A percentile compares a stretch with the other conserved stretches of the same genome.
phyloP scores from a whole-genome alignment of 2,329 filamentous ascomycete species.

The Reticulascus tulasneorum region DNA sequence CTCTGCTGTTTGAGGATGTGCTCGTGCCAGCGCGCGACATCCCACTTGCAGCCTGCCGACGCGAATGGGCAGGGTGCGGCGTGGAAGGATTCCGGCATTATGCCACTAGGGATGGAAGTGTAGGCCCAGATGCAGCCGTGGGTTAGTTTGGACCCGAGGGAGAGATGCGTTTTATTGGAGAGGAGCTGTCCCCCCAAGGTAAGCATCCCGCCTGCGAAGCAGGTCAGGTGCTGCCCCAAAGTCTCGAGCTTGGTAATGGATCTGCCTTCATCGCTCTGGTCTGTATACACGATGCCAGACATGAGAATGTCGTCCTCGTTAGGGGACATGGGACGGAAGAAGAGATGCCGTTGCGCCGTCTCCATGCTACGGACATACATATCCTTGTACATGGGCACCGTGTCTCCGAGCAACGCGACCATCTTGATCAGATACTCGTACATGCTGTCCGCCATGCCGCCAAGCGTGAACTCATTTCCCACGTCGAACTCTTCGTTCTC shows the following conservation, averaged over 20 bases:
- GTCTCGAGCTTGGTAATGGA: conserved; percentile 39
- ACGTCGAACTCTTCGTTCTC: conserved; percentile 39
- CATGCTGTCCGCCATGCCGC: conserved; percentile 50
- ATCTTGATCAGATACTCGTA: conserved; percentile 61
- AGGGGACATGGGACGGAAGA: conserved; percentile 67
- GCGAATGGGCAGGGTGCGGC: conserved; percentile 36
- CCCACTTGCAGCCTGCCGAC: conserved; percentile 25
- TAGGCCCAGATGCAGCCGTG: conserved; percentile 59
- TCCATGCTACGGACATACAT: conserved; percentile 62
- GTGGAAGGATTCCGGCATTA: conserved; percentile 56
- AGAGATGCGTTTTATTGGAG: conserved; percentile 39
- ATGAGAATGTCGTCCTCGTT: conserved; percentile 61
- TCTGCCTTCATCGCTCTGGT: conserved; percentile 38
- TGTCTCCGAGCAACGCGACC: conserved; percentile 63
- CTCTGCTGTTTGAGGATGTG: conserved; percentile 16
- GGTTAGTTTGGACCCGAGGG: conserved; percentile 43
- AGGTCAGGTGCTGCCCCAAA: conserved; percentile 57
- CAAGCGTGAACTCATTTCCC: conserved; percentile 44
- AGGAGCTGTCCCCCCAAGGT: conserved; percentile 63
- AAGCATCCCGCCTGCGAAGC: conserved; percentile 69
- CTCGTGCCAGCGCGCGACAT: conserved; percentile 29
- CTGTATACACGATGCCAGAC: conserved; percentile 35
- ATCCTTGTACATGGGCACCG: conserved; percentile 53
- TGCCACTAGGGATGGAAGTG: conserved; percentile 45
- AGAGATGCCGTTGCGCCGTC: conserved; percentile 55